Evolutionary conservation across 164 flowering plant genomes (phyloP).

Genomic region (Litsea cubeba): DNA sequence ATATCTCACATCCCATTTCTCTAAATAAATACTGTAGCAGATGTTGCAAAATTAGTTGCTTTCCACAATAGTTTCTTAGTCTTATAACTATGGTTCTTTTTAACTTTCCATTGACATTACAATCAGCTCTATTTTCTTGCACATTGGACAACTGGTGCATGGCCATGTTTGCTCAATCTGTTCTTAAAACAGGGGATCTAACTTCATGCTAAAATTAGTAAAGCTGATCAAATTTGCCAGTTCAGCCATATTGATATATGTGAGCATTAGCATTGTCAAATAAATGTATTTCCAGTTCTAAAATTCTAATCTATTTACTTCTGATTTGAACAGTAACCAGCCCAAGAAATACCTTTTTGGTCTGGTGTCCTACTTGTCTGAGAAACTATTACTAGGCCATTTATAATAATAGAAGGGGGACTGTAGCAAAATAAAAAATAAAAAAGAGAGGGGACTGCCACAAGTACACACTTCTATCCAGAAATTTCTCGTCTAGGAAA

Average conservation of each 20-base stretch:
- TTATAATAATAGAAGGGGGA: too few relatives aligned
- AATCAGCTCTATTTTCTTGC: not conserved
- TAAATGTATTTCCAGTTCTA: not conserved
- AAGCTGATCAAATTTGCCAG: not conserved
- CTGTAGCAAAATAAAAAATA: too few relatives aligned
- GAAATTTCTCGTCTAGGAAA: not conserved
- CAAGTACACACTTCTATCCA: too few relatives aligned
- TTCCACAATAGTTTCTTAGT: not conserved
- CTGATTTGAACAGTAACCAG: not conserved
- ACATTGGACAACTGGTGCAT: not conserved
- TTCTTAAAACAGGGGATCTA: not conserved
- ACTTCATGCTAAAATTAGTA: too few relatives aligned
- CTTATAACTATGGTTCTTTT: not conserved
- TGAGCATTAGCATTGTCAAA: not conserved
- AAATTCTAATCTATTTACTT: not conserved
- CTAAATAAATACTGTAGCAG: not conserved
- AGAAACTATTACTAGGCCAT: not conserved
- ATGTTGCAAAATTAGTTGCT: not conserved
- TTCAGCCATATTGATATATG: not conserved
- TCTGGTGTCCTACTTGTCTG: not conserved
- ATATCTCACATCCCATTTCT: not conserved
- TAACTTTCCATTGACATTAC: not conserved
- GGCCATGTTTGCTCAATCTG: not conserved
- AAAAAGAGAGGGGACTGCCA: too few relatives aligned
- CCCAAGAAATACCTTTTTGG: too few relatives aligned